A percentile compares a stretch with the other conserved stretches of the same genome.
These are phyloP conservation scores for Euptelea pleiosperma DNA, from an alignment of 164 flowering plant genomes.

Conservation along the genomic window DNA sequence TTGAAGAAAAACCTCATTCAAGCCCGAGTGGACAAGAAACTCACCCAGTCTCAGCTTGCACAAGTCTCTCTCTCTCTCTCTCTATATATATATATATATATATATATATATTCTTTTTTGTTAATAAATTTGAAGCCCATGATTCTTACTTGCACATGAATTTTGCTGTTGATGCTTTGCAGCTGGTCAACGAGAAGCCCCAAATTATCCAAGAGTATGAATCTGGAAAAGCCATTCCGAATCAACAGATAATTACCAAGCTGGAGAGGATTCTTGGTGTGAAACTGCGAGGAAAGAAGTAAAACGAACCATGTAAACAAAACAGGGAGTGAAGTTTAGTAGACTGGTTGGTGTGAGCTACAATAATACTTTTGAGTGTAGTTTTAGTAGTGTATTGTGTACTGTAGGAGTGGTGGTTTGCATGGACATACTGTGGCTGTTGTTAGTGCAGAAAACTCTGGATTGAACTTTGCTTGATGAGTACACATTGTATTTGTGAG, in stretches of 20 bases:
- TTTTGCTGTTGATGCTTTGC: slow-evolving; percentile 19
- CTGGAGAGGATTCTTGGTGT: slow-evolving; percentile 94
- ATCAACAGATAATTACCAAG: slow-evolving; percentile 84
- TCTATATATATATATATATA: too few relatives aligned
- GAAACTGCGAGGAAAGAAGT: slow-evolving; percentile 93
- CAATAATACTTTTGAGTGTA: too few relatives aligned
- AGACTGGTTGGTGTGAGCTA: too few relatives aligned
- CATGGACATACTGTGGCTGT: too few relatives aligned
- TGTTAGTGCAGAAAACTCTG: too few relatives aligned
- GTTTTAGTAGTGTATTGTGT: too few relatives aligned
- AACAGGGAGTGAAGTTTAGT: too few relatives aligned
- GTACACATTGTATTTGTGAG: too few relatives aligned
- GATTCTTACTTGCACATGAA: neutral
- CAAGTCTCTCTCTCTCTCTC: slow-evolving; percentile 54
- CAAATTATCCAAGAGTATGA: slow-evolving; percentile 95
- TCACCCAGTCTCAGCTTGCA: slow-evolving; percentile 94
- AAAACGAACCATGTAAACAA: too few relatives aligned
- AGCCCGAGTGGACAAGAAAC: slow-evolving; percentile 86
- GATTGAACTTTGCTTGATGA: too few relatives aligned
- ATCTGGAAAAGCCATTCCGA: slow-evolving; percentile 98
- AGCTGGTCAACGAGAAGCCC: slow-evolving; percentile 97
- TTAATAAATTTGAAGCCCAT: neutral
- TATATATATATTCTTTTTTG: too few relatives aligned
- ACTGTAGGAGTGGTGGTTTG: too few relatives aligned
- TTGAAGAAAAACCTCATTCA: slow-evolving; percentile 89